Percentiles rank a stretch among this genome's conserved stretches.
These are phyloP conservation scores for Melanogaster broomeanus DNA, from an alignment of 768 basidiomycete genomes.

Conservation along the genomic window DNA sequence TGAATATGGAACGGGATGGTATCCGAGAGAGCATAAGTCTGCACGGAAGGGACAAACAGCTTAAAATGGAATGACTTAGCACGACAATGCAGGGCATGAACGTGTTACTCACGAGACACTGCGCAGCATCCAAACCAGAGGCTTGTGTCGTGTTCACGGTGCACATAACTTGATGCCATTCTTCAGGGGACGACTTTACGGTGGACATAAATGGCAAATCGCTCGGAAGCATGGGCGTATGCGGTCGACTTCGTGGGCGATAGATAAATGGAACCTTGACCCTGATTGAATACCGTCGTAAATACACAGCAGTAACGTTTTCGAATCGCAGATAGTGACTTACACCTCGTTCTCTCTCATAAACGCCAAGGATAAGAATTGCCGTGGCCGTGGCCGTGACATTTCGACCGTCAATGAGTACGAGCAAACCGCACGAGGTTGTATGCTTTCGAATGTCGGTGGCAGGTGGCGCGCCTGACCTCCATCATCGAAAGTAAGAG, in stretches of 20 bases:
- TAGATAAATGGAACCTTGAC: slow-evolving; percentile 53
- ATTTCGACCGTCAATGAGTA: slow-evolving; percentile 51
- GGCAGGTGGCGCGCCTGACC: slow-evolving; percentile 42
- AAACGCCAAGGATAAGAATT: slow-evolving; percentile 43
- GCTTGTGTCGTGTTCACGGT: slow-evolving; percentile 40
- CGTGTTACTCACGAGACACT: slow-evolving; percentile 49
- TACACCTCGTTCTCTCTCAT: slow-evolving; percentile 51
- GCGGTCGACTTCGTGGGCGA: slow-evolving; percentile 54
- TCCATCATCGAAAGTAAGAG: slow-evolving; percentile 44
- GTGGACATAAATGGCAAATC: slow-evolving; percentile 53
- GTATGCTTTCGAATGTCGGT: slow-evolving; percentile 41
- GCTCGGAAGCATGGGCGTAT: slow-evolving; percentile 48
- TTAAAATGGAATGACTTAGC: slow-evolving; percentile 24
- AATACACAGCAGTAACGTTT: not conserved
- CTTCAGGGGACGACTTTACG: slow-evolving; percentile 64
- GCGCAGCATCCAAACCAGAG: slow-evolving; percentile 39
- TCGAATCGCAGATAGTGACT: slow-evolving; percentile 7
- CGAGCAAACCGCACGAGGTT: slow-evolving; percentile 34
- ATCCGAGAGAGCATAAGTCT: slow-evolving; percentile 54
- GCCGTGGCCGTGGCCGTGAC: slow-evolving; percentile 38
- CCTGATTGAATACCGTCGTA: slow-evolving; percentile 29
- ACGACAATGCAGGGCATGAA: not conserved
- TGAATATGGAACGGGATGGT: slow-evolving; percentile 69
- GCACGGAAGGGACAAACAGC: slow-evolving; percentile 62
- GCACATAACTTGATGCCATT: slow-evolving; percentile 58